These are phyloP conservation scores for Pseudogymnoascus sp. DNA, from an alignment of 2,329 filamentous ascomycete genomes.

Conservation along the genomic window DNA sequence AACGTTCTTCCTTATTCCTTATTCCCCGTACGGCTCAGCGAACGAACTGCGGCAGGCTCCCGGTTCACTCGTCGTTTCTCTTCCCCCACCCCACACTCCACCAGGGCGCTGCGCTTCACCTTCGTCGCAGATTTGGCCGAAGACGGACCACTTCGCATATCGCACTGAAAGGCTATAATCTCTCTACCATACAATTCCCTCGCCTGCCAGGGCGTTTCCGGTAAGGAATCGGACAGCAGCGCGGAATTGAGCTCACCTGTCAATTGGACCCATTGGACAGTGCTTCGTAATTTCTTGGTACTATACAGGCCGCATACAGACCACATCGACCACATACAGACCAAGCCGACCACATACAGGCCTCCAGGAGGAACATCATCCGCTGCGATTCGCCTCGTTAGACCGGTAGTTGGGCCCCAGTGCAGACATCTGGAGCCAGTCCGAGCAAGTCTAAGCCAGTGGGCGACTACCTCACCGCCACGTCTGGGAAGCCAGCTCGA, in stretches of 20 bases:
- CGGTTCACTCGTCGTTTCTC: not conserved
- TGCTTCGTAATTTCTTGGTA: not conserved
- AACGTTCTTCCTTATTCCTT: not conserved
- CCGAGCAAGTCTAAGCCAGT: not conserved
- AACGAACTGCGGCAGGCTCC: constrained; percentile 5
- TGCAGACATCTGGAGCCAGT: constrained; percentile 1
- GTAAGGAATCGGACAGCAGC: not conserved
- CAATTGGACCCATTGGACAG: not conserved
- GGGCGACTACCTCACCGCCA: constrained; percentile 1
- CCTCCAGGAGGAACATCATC: not conserved
- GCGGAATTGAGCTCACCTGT: not conserved
- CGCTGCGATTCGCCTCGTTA: not conserved
- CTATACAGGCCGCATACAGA: not conserved
- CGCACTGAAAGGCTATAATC: not conserved
- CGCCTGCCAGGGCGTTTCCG: not conserved
- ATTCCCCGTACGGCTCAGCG: constrained; percentile 3
- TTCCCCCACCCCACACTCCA: not conserved
- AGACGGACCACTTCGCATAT: not conserved
- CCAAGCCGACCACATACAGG: not conserved
- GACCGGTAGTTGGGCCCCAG: not conserved
- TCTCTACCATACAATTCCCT: not conserved
- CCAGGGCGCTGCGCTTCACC: not conserved
- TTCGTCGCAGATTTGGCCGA: not conserved
- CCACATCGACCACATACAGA: not conserved
- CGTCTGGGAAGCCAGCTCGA: not conserved